A percentile compares a stretch with the other conserved stretches of the same genome.
Conservation (phyloP, 2,329 filamentous ascomycete genomes). For the Fusarium hostae region DNA sequence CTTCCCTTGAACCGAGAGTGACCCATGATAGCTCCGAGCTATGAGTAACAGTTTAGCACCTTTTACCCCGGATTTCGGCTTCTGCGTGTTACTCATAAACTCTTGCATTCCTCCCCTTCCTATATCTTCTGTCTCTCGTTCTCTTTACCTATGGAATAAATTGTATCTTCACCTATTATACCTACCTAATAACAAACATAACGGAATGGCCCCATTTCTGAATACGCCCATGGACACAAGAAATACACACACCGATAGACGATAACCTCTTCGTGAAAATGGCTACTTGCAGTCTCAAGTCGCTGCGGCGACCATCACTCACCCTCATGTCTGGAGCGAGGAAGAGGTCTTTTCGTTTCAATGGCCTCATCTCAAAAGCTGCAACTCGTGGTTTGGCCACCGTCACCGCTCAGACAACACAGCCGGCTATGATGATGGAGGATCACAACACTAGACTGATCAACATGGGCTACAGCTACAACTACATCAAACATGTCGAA, state of each 20-base stretch:
- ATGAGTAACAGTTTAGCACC: conserved; percentile 30
- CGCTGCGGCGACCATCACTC: conserved; percentile 36
- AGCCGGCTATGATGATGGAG: conserved; percentile 27
- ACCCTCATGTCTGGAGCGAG: conserved; percentile 27
- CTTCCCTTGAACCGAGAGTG: conserved; percentile 33
- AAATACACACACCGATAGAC: conserved; percentile 15
- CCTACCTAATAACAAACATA: neutral
- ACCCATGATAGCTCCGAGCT: conserved; percentile 19
- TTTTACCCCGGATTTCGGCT: conserved; percentile 31
- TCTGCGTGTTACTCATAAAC: conserved; percentile 18
- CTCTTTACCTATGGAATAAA: conserved; percentile 11
- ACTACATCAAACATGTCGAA: conserved; percentile 39
- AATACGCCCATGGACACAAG: conserved; percentile 16
- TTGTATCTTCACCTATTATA: neutral
- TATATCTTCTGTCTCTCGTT: neutral
- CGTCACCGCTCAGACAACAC: conserved; percentile 27
- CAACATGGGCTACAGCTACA: conserved; percentile 38
- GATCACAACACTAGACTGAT: conserved; percentile 34
- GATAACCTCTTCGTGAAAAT: conserved; percentile 21
- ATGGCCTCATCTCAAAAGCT: conserved; percentile 27
- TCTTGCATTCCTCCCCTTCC: neutral
- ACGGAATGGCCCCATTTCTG: conserved; percentile 18
- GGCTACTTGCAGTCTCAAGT: conserved; percentile 36
- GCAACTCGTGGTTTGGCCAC: conserved; percentile 28
- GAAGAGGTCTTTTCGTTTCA: conserved; percentile 15